Evolutionary conservation across 805 yeast species (phyloP).

Genomic region (Cyberlindnera suaveolens): DNA sequence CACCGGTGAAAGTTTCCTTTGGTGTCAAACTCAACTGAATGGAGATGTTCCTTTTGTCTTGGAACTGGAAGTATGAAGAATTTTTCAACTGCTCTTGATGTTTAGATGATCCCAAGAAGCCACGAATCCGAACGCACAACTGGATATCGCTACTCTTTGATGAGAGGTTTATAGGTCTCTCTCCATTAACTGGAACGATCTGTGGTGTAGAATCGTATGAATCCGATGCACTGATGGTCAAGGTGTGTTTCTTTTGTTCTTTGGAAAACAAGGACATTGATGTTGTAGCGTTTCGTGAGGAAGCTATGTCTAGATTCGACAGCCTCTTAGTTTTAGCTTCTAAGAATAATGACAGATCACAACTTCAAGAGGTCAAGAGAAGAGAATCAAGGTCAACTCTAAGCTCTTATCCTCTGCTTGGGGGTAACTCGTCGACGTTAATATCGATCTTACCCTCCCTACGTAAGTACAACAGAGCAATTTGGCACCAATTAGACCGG

Average conservation of each 20-base stretch:
- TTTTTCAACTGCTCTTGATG: conserved; percentile 21
- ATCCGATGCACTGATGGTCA: conserved; percentile 8
- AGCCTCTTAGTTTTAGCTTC: too few relatives aligned
- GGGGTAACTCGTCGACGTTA: too few relatives aligned
- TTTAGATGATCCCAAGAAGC: conserved; percentile 38
- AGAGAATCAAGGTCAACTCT: too few relatives aligned
- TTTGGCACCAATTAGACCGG: too few relatives aligned
- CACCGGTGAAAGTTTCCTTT: conserved; percentile 36
- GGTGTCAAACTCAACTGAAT: conserved; percentile 39
- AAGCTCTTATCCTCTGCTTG: too few relatives aligned
- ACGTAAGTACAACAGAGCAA: too few relatives aligned
- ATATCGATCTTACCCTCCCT: too few relatives aligned
- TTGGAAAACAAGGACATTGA: neutral
- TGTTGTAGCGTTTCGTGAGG: neutral
- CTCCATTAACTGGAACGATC: conserved; percentile 40
- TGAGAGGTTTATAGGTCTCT: conserved; percentile 29
- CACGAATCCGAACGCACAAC: conserved; percentile 37
- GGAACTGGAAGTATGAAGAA: conserved; percentile 19
- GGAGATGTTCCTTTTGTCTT: conserved; percentile 25
- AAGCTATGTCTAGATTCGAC: too few relatives aligned
- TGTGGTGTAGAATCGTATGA: conserved; percentile 9
- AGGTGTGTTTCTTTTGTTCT: neutral
- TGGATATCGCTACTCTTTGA: conserved; percentile 34
- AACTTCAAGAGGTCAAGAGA: too few relatives aligned
- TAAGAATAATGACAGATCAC: too few relatives aligned